These are phyloP conservation scores for Diplosphaera chodatii DNA, from an alignment of 139 green algal species.

Conservation along the genomic window DNA sequence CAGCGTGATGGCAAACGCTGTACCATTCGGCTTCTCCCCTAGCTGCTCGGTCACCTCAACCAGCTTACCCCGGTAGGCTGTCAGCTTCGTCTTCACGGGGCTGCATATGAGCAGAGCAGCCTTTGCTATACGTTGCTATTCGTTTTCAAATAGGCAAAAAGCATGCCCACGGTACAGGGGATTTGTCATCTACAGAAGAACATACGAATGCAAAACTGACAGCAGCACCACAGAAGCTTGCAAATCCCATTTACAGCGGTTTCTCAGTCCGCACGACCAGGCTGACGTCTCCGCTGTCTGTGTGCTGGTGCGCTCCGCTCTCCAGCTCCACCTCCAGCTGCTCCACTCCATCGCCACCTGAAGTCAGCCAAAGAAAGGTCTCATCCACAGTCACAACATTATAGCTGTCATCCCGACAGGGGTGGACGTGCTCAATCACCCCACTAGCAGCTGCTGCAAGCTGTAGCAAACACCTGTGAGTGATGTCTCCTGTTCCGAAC, in stretches of 20 bases:
- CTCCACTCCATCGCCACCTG: constrained; percentile 30
- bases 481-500: constrained; percentile 12
- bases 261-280: constrained; percentile 18
- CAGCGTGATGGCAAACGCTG: constrained; percentile 45
- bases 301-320: constrained; percentile 1
- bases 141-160: too few species aligned
- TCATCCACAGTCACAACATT: too few species aligned
- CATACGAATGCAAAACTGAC: too few species aligned
- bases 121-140: too few species aligned
- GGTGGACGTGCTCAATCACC: too few species aligned
- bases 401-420: too few species aligned
- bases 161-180: too few species aligned
- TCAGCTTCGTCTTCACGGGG: constrained; percentile 37
- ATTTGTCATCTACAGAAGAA: too few species aligned
- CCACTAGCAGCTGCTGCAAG: too few species aligned
- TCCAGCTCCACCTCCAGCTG: constrained; percentile 25
- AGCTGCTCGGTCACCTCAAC: constrained; percentile 45
- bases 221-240: too few species aligned
- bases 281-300: constrained; percentile 21
- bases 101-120: constrained; percentile 1
- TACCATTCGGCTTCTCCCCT: constrained; percentile 42
- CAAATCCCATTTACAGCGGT: neutral
- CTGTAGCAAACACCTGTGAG: constrained; percentile 23
- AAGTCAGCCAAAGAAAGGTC: neutral
- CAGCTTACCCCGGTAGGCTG: constrained; percentile 50